phyloP scores from a whole-genome alignment of 768 basidiomycete species.

The Boletus eberwhitei region DNA sequence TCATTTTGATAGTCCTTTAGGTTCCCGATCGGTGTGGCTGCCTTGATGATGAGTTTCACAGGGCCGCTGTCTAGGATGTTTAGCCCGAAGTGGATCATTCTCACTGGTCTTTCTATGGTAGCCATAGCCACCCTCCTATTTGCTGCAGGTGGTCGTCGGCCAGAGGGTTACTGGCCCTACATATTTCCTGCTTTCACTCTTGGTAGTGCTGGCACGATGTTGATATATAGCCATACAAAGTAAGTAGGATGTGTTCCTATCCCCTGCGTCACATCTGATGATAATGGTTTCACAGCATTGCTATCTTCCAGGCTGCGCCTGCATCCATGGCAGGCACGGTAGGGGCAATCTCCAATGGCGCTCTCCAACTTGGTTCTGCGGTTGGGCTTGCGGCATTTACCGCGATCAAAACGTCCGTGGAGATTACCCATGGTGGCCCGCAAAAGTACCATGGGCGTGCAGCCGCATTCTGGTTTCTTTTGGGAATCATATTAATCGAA shows the following conservation, averaged over 20 bases:
- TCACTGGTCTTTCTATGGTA: slow-evolving; percentile 38
- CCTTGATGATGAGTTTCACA: slow-evolving; percentile 37
- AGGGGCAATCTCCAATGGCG: slow-evolving; percentile 54
- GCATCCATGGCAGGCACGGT: slow-evolving; percentile 49
- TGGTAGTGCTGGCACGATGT: slow-evolving; percentile 44
- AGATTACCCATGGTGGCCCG: slow-evolving; percentile 31
- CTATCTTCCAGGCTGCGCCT: slow-evolving; percentile 48
- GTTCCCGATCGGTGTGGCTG: slow-evolving; percentile 41
- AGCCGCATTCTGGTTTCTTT: slow-evolving; percentile 44
- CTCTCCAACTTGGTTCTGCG: slow-evolving; percentile 52
- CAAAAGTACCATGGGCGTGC: slow-evolving; percentile 39
- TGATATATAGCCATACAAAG: slow-evolving; percentile 49
- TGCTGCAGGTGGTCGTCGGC: slow-evolving; percentile 38
- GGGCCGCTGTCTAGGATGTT: slow-evolving; percentile 37
- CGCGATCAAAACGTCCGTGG: slow-evolving; percentile 47
- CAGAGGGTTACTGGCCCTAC: slow-evolving; percentile 44
- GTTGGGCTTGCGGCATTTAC: slow-evolving; percentile 47
- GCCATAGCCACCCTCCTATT: slow-evolving; percentile 40
- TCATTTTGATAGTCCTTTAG: slow-evolving; percentile 20
- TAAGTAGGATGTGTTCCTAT: slow-evolving; percentile 22
- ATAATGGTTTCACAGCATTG: slow-evolving; percentile 35
- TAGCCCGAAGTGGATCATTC: slow-evolving; percentile 44
- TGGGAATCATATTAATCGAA: slow-evolving; percentile 36
- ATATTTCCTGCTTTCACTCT: slow-evolving; percentile 50
- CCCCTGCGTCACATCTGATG: neutral